phyloP scores from a whole-genome alignment of 495 filamentous ascomycete genomes.

The Chaetomium tenue region DNA sequence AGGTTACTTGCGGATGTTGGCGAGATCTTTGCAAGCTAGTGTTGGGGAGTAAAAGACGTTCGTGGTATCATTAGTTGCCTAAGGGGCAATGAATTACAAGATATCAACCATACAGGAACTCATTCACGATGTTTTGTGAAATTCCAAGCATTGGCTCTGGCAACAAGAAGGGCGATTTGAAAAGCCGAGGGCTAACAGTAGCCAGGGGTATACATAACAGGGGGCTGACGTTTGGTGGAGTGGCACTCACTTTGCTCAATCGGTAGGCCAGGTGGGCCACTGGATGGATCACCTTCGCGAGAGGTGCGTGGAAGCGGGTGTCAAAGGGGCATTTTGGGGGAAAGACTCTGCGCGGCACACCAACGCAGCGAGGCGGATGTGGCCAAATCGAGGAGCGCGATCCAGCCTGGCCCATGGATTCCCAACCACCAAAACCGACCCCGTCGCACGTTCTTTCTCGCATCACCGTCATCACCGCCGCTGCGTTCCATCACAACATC shows the following conservation, averaged over 20 bases:
- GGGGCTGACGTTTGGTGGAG: constrained; percentile 33
- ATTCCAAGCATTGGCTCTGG: no score
- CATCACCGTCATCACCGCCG: constrained; percentile 26
- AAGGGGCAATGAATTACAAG: no score
- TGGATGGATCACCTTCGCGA: constrained; percentile 43
- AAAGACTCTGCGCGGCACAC: constrained; percentile 38
- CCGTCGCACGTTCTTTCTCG: constrained; percentile 21
- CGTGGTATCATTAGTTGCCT: no score
- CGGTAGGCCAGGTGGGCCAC: constrained; percentile 29
- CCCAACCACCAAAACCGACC: constrained; percentile 24
- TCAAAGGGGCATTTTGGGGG: constrained; percentile 38
- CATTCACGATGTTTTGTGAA: no score
- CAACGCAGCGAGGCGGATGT: constrained; percentile 38
- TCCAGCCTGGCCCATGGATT: constrained; percentile 33
- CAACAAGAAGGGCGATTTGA: no score
- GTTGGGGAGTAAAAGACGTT: neutral
- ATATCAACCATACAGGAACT: no score
- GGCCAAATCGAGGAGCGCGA: constrained; percentile 36
- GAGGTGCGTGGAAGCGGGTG: constrained; percentile 38
- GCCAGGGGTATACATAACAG: constrained; percentile 28
- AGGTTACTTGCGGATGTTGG: neutral
- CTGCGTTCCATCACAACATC: constrained; percentile 25
- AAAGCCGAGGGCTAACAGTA: neutral
- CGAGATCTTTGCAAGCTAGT: neutral
- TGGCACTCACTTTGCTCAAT: constrained; percentile 35